Conservation (phyloP, 2,329 filamentous ascomycete genomes). For the Aureobasidium sp. region DNA sequence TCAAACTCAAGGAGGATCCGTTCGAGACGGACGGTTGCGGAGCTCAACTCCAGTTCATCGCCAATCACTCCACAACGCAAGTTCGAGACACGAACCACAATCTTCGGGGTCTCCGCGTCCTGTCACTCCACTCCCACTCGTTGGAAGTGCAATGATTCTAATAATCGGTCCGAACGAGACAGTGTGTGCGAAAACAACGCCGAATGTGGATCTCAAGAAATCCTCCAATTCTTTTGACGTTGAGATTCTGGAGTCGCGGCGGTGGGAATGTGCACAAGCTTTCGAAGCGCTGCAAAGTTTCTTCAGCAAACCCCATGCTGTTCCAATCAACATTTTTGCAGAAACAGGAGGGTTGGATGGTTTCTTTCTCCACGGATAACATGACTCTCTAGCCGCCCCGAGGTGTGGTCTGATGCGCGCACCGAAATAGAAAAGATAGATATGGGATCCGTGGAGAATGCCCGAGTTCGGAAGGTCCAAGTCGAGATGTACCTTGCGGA, state of each 20-base stretch:
- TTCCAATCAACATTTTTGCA: not conserved
- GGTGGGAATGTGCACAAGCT: not conserved
- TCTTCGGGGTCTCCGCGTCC: slow-evolving; percentile 3
- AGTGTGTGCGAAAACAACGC: slow-evolving; percentile 1
- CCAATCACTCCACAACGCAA: slow-evolving; percentile 3
- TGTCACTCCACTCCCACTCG: slow-evolving; percentile 8
- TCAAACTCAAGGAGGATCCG: too few species aligned
- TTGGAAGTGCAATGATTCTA: too few species aligned
- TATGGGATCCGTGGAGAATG: not conserved
- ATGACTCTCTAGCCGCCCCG: slow-evolving; percentile 1
- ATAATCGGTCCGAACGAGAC: slow-evolving; percentile 2
- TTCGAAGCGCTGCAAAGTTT: not conserved
- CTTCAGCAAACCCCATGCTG: not conserved
- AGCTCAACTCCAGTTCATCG: too few species aligned
- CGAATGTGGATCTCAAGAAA: slow-evolving; percentile 4
- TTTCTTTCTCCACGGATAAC: slow-evolving; percentile 1
- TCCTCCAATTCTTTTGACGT: slow-evolving; percentile 1
- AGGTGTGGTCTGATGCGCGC: not conserved
- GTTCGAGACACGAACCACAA: not conserved
- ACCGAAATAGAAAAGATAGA: slow-evolving; percentile 2
- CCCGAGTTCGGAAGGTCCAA: slow-evolving; percentile 5
- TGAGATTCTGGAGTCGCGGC: not conserved
- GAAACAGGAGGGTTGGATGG: too few species aligned
- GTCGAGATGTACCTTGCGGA: not conserved
- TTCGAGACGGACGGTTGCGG: too few species aligned